Evolutionary conservation across 306 rosid species (phyloP), one percentile per base, ranked within the genome.

Genomic region (Myrica gale): DNA sequence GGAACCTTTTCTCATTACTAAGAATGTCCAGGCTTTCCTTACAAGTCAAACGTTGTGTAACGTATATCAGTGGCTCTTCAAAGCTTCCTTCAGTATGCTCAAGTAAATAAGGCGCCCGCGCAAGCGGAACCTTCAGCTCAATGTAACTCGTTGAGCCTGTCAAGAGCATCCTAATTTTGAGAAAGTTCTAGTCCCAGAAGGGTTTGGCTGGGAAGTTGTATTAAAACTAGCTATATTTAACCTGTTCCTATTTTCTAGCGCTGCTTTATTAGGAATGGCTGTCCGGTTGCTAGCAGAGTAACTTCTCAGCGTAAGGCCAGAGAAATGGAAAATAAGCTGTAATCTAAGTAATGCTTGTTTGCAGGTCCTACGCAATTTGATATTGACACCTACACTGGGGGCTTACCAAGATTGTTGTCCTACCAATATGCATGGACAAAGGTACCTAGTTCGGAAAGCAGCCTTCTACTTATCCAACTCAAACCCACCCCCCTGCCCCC

Each of bases 341-440:
- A 52, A 52, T 16, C 58, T 39, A 62, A 17, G 3, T 16, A 7
- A 63, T 63, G 46, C 16, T 5, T 15, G 45, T 8, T 9, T 17
- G 69, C 19, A 63, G 69, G 69, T 13, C 79, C 79, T 1, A 54
- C 68, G 48, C 54, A 76, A 57, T 76, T 68, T 52, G 53, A 43
- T 20, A 68, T 76, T 19, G 0, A 65, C 19, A 42, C 43, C 21
- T 76, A 76, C 68, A 67, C 7, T 11, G 68, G 68, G 45, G 79
- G 79, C 26, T 21, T 76, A 54, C 79, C 79, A 23, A 76, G 53
- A 20, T 68, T 76, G 47, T 15, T 67, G 12, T 68, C 67, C 0
- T 72, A 76, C 23, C 70, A 71, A 7, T 69, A 77, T 70, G 15
- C 81, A 56, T 78, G 82, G 73, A 78, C 82, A 43, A 73, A 78